Conservation (phyloP, 139 green algal species). For the Picochlorum sp. region DNA sequence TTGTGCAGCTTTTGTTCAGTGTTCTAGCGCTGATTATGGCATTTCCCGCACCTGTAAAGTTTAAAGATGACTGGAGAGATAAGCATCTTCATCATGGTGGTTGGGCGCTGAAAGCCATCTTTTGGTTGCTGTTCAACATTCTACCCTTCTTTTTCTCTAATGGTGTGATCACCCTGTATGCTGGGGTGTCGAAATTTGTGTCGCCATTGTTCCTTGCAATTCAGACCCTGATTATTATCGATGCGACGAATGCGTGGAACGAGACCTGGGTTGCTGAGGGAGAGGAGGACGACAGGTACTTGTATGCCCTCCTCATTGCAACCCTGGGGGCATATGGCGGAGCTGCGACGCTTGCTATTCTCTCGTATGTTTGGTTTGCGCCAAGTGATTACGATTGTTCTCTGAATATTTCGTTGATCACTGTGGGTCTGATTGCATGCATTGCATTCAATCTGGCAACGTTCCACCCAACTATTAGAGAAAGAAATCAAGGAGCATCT, state of each 20-base stretch:
- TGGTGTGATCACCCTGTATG: conserved; percentile 59
- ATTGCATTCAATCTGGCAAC: conserved; percentile 47
- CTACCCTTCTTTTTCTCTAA: conserved; percentile 80
- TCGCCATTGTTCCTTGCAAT: conserved; percentile 86
- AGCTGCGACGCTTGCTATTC: conserved; percentile 40
- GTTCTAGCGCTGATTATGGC: conserved; percentile 57
- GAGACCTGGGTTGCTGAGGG: conserved; percentile 74
- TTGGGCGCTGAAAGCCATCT: conserved; percentile 72
- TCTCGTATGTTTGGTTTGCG: conserved; percentile 84
- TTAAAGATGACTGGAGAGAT: conserved; percentile 70
- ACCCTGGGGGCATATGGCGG: conserved; percentile 56
- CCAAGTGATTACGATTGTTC: conserved; percentile 64
- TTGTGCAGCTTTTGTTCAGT: conserved; percentile 85
- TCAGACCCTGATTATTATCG: conserved; percentile 92
- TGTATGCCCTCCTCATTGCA: conserved; percentile 70
- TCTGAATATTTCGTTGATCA: conserved; percentile 83
- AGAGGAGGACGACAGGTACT: conserved; percentile 69
- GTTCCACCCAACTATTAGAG: conserved; percentile 37
- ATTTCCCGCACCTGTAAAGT: conserved; percentile 52
- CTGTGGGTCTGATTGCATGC: conserved; percentile 56
- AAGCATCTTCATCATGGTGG: conserved; percentile 74
- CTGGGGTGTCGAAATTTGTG: conserved; percentile 68
- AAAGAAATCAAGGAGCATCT: conserved; percentile 1
- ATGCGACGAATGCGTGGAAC: conserved; percentile 86
- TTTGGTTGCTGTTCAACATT: conserved; percentile 68